Evolutionary conservation across 768 basidiomycete genomes (phyloP), one percentile per base, ranked within the genome.

Genomic region (Suillus sp.): DNA sequence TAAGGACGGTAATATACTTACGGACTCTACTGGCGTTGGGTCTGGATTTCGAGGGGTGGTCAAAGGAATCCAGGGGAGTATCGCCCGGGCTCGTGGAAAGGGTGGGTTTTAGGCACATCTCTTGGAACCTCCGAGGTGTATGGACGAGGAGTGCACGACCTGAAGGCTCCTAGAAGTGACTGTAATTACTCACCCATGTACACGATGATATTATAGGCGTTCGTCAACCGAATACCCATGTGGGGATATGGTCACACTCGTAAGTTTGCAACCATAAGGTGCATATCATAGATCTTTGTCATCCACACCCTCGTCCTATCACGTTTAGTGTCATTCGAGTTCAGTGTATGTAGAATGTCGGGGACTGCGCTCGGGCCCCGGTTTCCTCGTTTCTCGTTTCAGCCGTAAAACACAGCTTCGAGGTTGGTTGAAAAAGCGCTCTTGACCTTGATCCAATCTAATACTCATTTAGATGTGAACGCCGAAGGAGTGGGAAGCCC

Each of bases 61-160:
- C 9, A 82, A 78, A 63, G 82, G 81, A 5, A 67, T 83, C 13
- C 68, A 73, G 8, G 82, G 80, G 4, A 79, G 78, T 1, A 76
- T 83, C 30, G 75, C 77, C 54, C 71, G 82, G 6, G 81, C 76
- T 35, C 72, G 77, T 64, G 82, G 81, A 40, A 77, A 69, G 60
- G 80, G 79, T 37, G 80, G 79, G 40, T 77, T 78, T 68, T 78
- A 71, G 65, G 45, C 5, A 30, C 11, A 4, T 47, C 25, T 55
- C 10, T 22, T 22, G 34, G 22, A 32, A 54, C 13, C 11, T 13
- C 2, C 7, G 32, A 34, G 32, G 10, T 3, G 13, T 3, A 20
- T 30, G 53, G 1, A 37, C 5, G 16, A 37, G 2, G 7, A 54
- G 13, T 25, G 34, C 16, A 55, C n/a, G 34, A 34, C 32, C 32